phyloP scores from a whole-genome alignment of 2,329 filamentous ascomycete species.

The Aspergillus neoniger region DNA sequence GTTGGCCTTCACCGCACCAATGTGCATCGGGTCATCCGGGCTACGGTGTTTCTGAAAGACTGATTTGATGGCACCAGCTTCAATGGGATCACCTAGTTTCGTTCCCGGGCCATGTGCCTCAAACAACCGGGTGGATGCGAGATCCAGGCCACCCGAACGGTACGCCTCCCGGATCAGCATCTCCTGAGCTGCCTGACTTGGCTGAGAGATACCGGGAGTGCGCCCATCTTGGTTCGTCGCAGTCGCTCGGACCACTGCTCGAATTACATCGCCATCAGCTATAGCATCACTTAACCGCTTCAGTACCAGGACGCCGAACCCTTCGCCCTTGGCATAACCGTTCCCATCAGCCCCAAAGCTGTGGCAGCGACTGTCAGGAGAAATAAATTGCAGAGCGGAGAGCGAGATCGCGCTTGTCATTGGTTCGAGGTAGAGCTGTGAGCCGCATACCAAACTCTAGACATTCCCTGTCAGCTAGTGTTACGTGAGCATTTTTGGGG shows the following conservation, averaged over 20 bases:
- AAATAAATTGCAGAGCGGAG: neutral
- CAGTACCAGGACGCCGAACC: neutral
- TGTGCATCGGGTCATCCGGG: slow-evolving; percentile 3
- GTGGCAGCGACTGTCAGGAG: neutral
- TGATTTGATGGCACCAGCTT: neutral
- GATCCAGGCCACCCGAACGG: slow-evolving; percentile 6
- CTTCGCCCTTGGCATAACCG: neutral
- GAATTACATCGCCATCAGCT: neutral
- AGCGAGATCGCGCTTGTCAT: slow-evolving; percentile 11
- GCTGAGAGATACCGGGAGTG: slow-evolving; percentile 5
- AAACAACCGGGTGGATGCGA: neutral
- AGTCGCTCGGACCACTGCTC: neutral
- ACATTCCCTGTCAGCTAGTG: too few species aligned
- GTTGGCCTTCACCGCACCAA: slow-evolving; percentile 26
- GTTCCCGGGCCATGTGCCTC: slow-evolving; percentile 18
- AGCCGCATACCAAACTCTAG: too few species aligned
- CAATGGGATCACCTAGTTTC: slow-evolving; percentile 11
- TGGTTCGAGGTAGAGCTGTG: too few species aligned
- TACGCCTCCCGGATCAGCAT: slow-evolving; percentile 30
- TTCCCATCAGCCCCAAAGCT: neutral
- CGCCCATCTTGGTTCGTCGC: neutral
- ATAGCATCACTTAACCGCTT: neutral
- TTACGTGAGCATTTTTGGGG: too few species aligned
- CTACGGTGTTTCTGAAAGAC: slow-evolving; percentile 4
- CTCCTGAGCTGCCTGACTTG: slow-evolving; percentile 30